phyloP scores from a whole-genome alignment of 345 rosid species.

The Noccaea bulbosa region DNA sequence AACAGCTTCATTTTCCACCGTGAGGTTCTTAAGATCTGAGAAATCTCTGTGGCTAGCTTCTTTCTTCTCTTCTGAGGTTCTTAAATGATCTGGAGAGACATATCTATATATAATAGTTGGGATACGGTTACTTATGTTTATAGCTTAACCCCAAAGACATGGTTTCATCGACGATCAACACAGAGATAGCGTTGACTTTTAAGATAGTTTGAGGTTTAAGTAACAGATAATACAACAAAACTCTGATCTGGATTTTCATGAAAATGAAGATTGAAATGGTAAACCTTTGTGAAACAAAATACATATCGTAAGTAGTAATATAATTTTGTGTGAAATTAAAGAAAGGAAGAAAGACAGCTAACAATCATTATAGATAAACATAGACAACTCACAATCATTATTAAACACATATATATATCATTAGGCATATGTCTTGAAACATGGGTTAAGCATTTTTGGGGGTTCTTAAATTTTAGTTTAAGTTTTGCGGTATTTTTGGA shows the following conservation, averaged over 20 bases:
- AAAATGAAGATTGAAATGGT: not conserved
- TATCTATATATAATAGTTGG: conserved; percentile 20
- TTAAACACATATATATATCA: not conserved
- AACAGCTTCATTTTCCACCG: conserved; percentile 58
- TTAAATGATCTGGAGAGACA: not conserved
- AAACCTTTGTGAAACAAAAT: conserved; percentile 7
- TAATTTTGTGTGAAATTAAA: conserved; percentile 5
- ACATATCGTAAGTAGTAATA: conserved; percentile 10
- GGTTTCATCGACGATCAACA: conserved; percentile 32
- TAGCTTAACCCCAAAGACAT: conserved; percentile 27
- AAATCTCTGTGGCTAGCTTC: conserved; percentile 16
- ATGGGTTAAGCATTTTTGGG: not conserved
- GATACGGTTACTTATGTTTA: not conserved
- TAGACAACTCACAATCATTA: conserved; percentile 2
- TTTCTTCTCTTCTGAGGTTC: conserved; percentile 10
- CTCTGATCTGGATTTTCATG: conserved; percentile 35
- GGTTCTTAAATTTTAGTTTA: too few species aligned
- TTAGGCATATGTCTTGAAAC: conserved; percentile 6
- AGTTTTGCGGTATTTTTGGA: too few species aligned
- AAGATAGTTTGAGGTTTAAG: conserved; percentile 10
- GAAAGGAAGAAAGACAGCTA: conserved; percentile 9
- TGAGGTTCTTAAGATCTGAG: not conserved
- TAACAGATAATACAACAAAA: conserved; percentile 6
- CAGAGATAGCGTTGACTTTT: conserved; percentile 33
- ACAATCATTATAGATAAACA: not conserved